These are phyloP conservation scores for Penicillium cosmopolitanum DNA, from an alignment of 495 filamentous ascomycete genomes.

Conservation along the genomic window DNA sequence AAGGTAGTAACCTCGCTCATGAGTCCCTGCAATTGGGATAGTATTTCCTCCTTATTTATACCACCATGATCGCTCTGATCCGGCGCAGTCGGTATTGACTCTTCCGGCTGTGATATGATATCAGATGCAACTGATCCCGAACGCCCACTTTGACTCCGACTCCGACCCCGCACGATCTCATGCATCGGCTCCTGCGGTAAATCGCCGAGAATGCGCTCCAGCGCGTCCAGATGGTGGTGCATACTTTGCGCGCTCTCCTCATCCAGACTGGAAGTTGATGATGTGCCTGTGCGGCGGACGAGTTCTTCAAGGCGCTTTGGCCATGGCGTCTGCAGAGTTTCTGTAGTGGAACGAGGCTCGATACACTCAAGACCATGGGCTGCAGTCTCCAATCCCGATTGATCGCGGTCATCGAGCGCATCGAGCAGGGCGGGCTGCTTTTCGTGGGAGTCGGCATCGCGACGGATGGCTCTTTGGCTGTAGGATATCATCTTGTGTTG, in stretches of 20 bases:
- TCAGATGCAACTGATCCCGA: not conserved
- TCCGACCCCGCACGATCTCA: constrained; percentile 14
- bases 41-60: constrained; percentile 12
- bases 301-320: constrained; percentile 34
- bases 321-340: constrained; percentile 13
- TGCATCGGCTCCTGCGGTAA: constrained; percentile 26
- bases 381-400: not conserved
- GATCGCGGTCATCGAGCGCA: constrained; percentile 1
- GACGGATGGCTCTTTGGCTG: constrained; percentile 2
- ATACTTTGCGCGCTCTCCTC: constrained; percentile 26
- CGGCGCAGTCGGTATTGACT: not conserved
- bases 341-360: constrained; percentile 13
- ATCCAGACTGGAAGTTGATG: constrained; percentile 14
- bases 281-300: constrained; percentile 22
- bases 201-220: constrained; percentile 36
- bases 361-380: constrained; percentile 3
- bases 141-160: not conserved
- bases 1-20: constrained; percentile 31
- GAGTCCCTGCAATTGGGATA: constrained; percentile 27
- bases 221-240: constrained; percentile 34
- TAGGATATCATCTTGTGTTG: constrained; percentile 4
- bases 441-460: not conserved
- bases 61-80: not conserved
- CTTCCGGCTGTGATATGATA: not conserved
- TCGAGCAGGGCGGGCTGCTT: not conserved